phyloP scores from a whole-genome alignment of 495 filamentous ascomycete genomes.

The Penicillium manginii region DNA sequence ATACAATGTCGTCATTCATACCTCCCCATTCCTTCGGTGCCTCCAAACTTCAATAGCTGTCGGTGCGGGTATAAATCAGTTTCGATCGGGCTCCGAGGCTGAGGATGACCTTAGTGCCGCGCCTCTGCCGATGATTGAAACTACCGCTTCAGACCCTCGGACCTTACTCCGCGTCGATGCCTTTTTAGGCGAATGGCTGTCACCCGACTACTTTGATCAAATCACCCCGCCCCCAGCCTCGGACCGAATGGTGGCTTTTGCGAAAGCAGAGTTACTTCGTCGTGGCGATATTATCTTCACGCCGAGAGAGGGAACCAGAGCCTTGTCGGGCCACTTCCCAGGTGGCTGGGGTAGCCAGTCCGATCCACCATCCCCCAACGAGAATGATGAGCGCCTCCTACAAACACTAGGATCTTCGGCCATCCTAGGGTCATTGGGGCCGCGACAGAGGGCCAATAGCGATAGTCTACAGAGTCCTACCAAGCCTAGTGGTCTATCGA shows the following conservation, averaged over 20 bases:
- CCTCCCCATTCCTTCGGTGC: conserved; percentile 89
- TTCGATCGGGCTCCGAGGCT: conserved; percentile 37
- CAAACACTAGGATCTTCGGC: not conserved
- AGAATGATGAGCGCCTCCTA: conserved; percentile 27
- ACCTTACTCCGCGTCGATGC: conserved; percentile 77
- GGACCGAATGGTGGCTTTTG: conserved; percentile 80
- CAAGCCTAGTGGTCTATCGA: conserved; percentile 18
- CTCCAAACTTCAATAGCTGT: conserved; percentile 91
- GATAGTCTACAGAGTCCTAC: conserved; percentile 26
- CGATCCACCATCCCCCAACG: conserved; percentile 24
- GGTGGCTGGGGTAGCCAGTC: conserved; percentile 61
- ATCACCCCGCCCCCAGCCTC: conserved; percentile 89
- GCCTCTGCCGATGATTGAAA: conserved; percentile 2
- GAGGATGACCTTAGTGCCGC: conserved; percentile 5
- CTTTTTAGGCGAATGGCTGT: conserved; percentile 94
- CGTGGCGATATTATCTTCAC: conserved; percentile 56
- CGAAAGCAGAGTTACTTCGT: conserved; percentile 82
- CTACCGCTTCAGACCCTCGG: conserved; percentile 20
- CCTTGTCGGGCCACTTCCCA: conserved; percentile 56
- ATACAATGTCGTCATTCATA: conserved; percentile 85
- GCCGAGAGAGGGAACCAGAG: conserved; percentile 27
- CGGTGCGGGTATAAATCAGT: conserved; percentile 81
- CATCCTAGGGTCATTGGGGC: conserved; percentile 8
- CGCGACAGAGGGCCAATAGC: conserved; percentile 39
- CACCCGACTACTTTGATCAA: conserved; percentile 86